phyloP scores from a whole-genome alignment of 768 basidiomycete genomes.

The Boletus coccyginus region DNA sequence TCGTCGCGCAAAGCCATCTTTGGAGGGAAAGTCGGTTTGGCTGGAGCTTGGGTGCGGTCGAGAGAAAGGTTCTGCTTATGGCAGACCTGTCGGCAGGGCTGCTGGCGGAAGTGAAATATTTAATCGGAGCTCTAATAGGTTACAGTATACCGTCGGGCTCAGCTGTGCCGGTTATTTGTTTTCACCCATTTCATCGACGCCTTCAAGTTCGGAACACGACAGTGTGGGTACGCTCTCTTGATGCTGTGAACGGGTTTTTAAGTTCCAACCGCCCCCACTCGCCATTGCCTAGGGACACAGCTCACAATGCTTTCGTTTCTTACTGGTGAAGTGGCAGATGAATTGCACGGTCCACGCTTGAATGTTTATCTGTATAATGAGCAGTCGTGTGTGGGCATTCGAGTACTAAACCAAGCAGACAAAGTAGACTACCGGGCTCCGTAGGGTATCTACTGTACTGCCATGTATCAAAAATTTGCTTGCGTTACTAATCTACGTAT shows the following conservation, averaged over 20 bases:
- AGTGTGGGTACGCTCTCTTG: not conserved
- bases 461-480: not conserved
- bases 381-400: conserved; percentile 53
- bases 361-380: conserved; percentile 46
- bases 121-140: conserved; percentile 18
- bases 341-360: conserved; percentile 73
- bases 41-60: conserved; percentile 22
- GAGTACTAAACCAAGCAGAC: conserved; percentile 74
- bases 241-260: not conserved
- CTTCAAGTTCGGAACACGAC: not conserved
- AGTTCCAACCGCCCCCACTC: conserved; percentile 43
- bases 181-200: not conserved
- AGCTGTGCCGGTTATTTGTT: not conserved
- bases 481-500: not conserved
- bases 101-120: conserved; percentile 20
- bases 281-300: conserved; percentile 77
- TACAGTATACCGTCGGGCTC: not conserved
- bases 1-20: conserved; percentile 57
- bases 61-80: conserved; percentile 13
- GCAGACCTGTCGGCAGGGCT: conserved; percentile 16
- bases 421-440: conserved; percentile 21
- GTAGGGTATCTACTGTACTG: not conserved
- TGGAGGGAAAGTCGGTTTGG: conserved; percentile 13
- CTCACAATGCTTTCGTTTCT: conserved; percentile 72
- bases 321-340: conserved; percentile 77